Evolutionary conservation across 306 rosid species (phyloP), one percentile per base, ranked within the genome.

Genomic region (Leucaena leucocephala): DNA sequence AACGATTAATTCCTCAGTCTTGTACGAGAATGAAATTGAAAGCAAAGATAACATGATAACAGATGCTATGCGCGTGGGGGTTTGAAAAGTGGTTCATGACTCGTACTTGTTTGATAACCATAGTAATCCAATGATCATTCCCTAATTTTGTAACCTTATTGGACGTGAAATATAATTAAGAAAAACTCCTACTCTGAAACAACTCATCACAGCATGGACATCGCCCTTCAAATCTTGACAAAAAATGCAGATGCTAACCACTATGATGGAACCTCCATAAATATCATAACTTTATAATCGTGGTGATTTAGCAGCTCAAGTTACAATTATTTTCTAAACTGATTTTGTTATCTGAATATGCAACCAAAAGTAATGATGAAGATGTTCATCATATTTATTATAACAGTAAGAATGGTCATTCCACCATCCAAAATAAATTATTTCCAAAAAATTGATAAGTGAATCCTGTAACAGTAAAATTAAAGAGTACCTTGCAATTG

Each of bases 401-500:
- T 46, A 21, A 66, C 35, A 54, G 65, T 11, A 45, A 67, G 63
- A 65, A 48, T 46, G 66, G 58, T 14, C 50, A 63, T 82, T 66
- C 76, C 62, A 73, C 27, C 7, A 44, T 45, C 42, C 35, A 65
- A 39, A 50, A 71, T 8, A 62, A 69, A 27, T 13, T 59, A 72
- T 55, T 34, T 69, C 42, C 15, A 34, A 45, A 16, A 19, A 19
- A 63, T 52, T 33, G 54, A 57, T 42, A 57, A 43, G 27, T 48
- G 57, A 67, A 81, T 44, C 52, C 64, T 71, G 27, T 71, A 22
- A 45, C 49, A 49, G 75, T 82, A 76, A 87, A 68, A 76, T 67
- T 22, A 75, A 42, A 63, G 21, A 48, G 75, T 89, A 95, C 99
- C 99, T 95, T 36, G 93, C 92, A 83, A 95, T 77, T 62, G 89